Evolutionary conservation across 495 filamentous ascomycete genomes (phyloP).

Genomic region (Neurospora sp.): DNA sequence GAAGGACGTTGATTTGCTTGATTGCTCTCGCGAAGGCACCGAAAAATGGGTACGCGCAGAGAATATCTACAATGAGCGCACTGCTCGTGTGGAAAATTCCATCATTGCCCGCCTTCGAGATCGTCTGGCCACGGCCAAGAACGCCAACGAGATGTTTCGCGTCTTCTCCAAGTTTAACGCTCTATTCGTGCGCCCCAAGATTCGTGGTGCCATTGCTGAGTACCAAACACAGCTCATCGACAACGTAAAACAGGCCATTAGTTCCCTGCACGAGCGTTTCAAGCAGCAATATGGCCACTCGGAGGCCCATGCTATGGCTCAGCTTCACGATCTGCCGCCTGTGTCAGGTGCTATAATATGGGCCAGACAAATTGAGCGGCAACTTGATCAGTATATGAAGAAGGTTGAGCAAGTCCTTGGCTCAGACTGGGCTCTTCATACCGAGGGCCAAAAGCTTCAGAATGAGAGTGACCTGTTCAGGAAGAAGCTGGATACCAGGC

Average conservation of each 20-base stretch:
- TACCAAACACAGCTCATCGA: constrained; percentile 97
- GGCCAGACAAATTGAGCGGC: constrained; percentile 92
- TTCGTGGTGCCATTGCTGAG: constrained; percentile 91
- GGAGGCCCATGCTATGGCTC: constrained; percentile 94
- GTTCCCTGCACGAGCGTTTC: constrained; percentile 86
- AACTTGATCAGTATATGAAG: constrained; percentile 91
- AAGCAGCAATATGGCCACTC: constrained; percentile 98
- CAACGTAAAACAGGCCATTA: constrained; percentile 92
- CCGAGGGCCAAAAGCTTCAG: constrained; percentile 89
- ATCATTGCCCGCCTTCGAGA: constrained; percentile 94
- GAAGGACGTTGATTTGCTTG: constrained; percentile 88
- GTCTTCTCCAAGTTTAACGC: constrained; percentile 99
- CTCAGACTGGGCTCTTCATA: constrained; percentile 83
- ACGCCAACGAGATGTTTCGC: constrained; percentile 97
- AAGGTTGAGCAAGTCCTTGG: constrained; percentile 94
- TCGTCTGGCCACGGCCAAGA: constrained; percentile 87
- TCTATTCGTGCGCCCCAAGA: constrained; percentile 93
- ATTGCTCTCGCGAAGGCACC: constrained; percentile 81
- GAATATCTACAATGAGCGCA: constrained; percentile 91
- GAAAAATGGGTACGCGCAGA: constrained; percentile 86
- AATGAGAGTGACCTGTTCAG: constrained; percentile 81
- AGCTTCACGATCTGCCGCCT: constrained; percentile 86
- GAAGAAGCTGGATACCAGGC: constrained; percentile 88
- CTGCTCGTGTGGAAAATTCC: constrained; percentile 92
- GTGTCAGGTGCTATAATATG: constrained; percentile 95